A percentile compares a stretch with the other conserved stretches of the same genome.
These are phyloP conservation scores for Apiospora malaysiana DNA, from an alignment of 2,329 filamentous ascomycete species.

Conservation along the genomic window DNA sequence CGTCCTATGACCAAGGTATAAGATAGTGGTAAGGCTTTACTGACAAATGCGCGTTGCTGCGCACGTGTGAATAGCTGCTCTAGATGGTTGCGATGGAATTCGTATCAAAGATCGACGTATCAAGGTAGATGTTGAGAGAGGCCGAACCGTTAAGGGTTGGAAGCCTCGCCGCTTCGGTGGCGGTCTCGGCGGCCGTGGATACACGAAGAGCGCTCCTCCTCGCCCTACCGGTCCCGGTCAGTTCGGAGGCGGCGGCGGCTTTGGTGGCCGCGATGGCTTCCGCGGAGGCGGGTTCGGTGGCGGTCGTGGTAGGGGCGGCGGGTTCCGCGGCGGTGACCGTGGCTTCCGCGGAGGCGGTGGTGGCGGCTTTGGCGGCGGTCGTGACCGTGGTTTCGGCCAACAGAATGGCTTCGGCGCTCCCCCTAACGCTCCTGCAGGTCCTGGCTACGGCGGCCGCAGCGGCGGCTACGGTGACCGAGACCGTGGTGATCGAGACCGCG, in stretches of 20 bases:
- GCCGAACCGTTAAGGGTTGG: conserved; percentile 93
- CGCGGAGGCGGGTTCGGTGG: conserved; percentile 59
- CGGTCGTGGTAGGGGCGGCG: conserved; percentile 48
- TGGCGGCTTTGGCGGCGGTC: conserved; percentile 59
- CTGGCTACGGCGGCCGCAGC: conserved; percentile 53
- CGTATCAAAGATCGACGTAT: conserved; percentile 91
- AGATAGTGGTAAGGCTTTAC: conserved; percentile 66
- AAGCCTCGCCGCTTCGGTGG: conserved; percentile 89
- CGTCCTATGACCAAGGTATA: conserved; percentile 45
- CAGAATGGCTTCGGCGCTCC: conserved; percentile 58
- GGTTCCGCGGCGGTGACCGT: conserved; percentile 42
- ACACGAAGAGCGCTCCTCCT: conserved; percentile 80
- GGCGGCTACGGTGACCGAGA: conserved; percentile 48
- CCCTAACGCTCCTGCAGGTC: conserved; percentile 67
- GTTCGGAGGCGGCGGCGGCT: conserved; percentile 65
- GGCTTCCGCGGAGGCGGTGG: conserved; percentile 56
- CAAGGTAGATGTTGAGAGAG: conserved; percentile 94
- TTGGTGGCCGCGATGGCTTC: conserved; percentile 64
- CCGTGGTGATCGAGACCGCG: conserved; percentile 53
- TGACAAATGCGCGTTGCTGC: conserved; percentile 69
- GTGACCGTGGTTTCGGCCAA: conserved; percentile 50
- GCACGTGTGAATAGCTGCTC: conserved; percentile 77
- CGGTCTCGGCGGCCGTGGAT: conserved; percentile 88
- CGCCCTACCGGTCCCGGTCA: conserved; percentile 71
- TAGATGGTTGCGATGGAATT: conserved; percentile 84